Evolutionary conservation across 1,284 basidiomycete species (phyloP).

Genomic region (Apiotrichum gamsii): DNA sequence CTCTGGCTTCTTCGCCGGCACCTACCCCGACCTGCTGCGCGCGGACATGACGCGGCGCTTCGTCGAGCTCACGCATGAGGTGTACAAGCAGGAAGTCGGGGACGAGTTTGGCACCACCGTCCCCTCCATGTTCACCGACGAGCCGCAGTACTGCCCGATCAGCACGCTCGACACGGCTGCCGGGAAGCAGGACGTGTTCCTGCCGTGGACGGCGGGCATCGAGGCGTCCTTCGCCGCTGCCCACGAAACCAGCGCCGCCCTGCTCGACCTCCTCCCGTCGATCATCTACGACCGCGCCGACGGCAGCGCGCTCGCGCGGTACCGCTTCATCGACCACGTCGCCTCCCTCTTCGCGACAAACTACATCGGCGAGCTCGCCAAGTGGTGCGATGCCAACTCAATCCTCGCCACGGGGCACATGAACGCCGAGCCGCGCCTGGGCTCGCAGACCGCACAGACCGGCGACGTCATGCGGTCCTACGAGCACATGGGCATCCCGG

Average conservation of each 20-base stretch:
- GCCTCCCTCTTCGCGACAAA: slow-evolving; percentile 19
- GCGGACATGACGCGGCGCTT: slow-evolving; percentile 21
- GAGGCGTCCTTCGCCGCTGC: slow-evolving; percentile 6
- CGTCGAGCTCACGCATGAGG: slow-evolving; percentile 28
- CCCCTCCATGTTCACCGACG: slow-evolving; percentile 31
- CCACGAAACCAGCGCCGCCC: slow-evolving; percentile 7
- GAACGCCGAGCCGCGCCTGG: slow-evolving; percentile 24
- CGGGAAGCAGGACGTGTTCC: slow-evolving; percentile 22
- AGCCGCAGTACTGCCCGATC: slow-evolving; percentile 25
- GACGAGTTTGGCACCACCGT: slow-evolving; percentile 24
- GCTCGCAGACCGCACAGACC: slow-evolving; percentile 21
- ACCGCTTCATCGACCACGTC: slow-evolving; percentile 23
- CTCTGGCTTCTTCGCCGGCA: slow-evolving; percentile 23
- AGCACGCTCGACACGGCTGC: slow-evolving; percentile 12
- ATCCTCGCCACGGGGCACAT: slow-evolving; percentile 26
- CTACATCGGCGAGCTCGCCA: slow-evolving; percentile 20
- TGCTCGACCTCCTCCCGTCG: slow-evolving; percentile 21
- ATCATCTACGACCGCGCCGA: slow-evolving; percentile 23
- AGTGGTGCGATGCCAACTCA: slow-evolving; percentile 23
- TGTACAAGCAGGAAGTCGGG: slow-evolving; percentile 21
- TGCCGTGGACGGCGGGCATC: slow-evolving; percentile 25
- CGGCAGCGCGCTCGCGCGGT: slow-evolving; percentile 12
- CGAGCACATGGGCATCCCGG: slow-evolving; percentile 27
- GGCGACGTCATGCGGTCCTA: slow-evolving; percentile 33
- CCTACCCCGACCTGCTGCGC: slow-evolving; percentile 26